A percentile compares a stretch with the other conserved stretches of the same genome.
Conservation (phyloP, 83 land plant species). For the Picea engelmannii region DNA sequence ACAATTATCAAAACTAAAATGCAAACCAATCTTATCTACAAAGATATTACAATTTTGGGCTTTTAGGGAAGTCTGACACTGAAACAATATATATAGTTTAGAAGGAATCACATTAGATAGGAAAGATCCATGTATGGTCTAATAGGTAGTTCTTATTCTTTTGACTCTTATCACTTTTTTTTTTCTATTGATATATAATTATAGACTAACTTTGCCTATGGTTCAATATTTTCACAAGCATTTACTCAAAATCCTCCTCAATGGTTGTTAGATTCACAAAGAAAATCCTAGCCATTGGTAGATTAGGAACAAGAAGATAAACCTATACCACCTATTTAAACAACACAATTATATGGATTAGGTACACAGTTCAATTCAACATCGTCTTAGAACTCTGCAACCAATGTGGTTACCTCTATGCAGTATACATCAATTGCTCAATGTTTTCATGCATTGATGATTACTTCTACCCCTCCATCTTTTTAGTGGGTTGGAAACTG, state of each 20-base stretch:
- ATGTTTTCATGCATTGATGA: slow-evolving; percentile 33
- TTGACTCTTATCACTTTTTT: background rate
- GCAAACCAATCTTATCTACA: slow-evolving; percentile 79
- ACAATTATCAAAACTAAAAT: slow-evolving; percentile 77
- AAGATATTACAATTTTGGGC: slow-evolving; percentile 95
- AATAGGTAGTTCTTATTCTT: slow-evolving; percentile 23
- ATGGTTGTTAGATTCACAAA: slow-evolving; percentile 46
- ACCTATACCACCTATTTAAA: slow-evolving; percentile 10
- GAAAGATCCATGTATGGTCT: slow-evolving; percentile 26
- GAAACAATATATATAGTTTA: slow-evolving; percentile 57
- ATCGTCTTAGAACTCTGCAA: slow-evolving; percentile 40
- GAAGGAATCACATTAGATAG: slow-evolving; percentile 86
- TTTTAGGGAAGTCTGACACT: slow-evolving; percentile 84
- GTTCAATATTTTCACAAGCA: slow-evolving; percentile 27
- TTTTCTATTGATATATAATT: background rate
- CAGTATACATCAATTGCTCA: slow-evolving; percentile 17
- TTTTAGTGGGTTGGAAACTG: slow-evolving; percentile 34
- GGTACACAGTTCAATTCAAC: slow-evolving; percentile 36
- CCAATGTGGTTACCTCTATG: slow-evolving; percentile 22
- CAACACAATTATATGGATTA: slow-evolving; percentile 29
- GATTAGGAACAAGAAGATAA: slow-evolving; percentile 42
- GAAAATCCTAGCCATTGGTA: slow-evolving; percentile 1
- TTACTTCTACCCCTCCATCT: slow-evolving; percentile 23
- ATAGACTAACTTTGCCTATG: background rate
- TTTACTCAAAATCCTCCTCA: slow-evolving; percentile 21